These are phyloP conservation scores for Epicoccum nigrum DNA, from an alignment of 2,329 filamentous ascomycete genomes.

Conservation along the genomic window DNA sequence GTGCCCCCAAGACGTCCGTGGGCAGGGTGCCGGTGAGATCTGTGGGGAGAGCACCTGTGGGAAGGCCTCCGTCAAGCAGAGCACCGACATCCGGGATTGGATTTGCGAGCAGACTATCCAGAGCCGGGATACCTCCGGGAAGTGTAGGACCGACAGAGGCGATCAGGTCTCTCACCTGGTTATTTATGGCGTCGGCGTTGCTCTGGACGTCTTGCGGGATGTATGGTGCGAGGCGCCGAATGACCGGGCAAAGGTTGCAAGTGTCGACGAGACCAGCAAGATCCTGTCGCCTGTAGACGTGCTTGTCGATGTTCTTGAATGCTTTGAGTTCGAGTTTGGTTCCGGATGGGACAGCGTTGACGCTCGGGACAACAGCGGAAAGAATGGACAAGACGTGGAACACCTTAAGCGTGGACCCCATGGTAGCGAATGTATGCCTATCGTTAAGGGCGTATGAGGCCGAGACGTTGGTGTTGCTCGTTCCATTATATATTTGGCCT, in stretches of 20 bases:
- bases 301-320: conserved; percentile 11
- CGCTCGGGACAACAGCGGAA: conserved; percentile 9
- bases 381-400: conserved; percentile 18
- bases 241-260: conserved; percentile 19
- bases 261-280: conserved; percentile 11
- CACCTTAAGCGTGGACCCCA: conserved; percentile 18
- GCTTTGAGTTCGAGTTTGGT: conserved; percentile 13
- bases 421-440: conserved; percentile 15
- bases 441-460: conserved; percentile 16
- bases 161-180: conserved; percentile 16
- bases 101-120: conserved; percentile 8
- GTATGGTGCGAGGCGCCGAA: conserved; percentile 13
- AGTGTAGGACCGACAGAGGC: conserved; percentile 11
- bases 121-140: conserved; percentile 17
- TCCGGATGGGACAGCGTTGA: conserved; percentile 11
- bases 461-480: conserved; percentile 12
- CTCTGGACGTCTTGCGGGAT: conserved; percentile 17
- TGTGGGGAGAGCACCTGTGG: not conserved
- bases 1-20: not conserved
- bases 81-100: not conserved
- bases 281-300: conserved; percentile 17
- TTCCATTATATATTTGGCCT: conserved; percentile 12
- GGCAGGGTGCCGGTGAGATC: not conserved
- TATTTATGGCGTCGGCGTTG: conserved; percentile 17
- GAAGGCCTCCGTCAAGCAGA: not conserved